Evolutionary conservation across 1,284 basidiomycete species (phyloP).

Genomic region (Stygiomarasmius scandens): DNA sequence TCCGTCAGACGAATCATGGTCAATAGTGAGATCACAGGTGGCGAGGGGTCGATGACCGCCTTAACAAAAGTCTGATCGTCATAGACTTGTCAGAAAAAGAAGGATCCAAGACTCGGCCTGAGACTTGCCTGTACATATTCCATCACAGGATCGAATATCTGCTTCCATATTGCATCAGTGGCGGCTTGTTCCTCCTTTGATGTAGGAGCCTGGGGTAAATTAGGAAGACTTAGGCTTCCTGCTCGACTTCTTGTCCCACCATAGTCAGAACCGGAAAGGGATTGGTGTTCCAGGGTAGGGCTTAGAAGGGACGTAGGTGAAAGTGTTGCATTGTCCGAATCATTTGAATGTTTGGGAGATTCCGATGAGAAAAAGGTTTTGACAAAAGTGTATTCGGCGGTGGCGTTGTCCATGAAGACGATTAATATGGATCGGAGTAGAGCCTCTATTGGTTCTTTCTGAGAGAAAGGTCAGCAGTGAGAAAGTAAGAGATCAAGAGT

Average conservation of each 20-base stretch:
- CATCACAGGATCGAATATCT: conserved; percentile 86
- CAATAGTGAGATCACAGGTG: conserved; percentile 74
- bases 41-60: conserved; percentile 67
- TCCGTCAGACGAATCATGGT: conserved; percentile 91
- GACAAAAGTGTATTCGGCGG: conserved; percentile 88
- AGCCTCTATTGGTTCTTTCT: conserved; percentile 86
- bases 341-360: conserved; percentile 34
- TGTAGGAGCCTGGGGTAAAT: conserved; percentile 33
- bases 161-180: conserved; percentile 79
- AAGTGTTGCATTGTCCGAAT: conserved; percentile 37
- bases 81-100: conserved; percentile 4
- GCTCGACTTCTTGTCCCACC: conserved; percentile 28
- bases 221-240: conserved; percentile 27
- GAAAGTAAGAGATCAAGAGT: background rate
- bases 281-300: conserved; percentile 39
- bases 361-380: conserved; percentile 75
- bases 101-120: background rate
- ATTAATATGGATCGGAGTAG: conserved; percentile 83
- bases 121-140: conserved; percentile 74
- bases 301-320: conserved; percentile 39
- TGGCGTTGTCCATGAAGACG: conserved; percentile 92
- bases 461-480: conserved; percentile 3
- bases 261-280: conserved; percentile 47
- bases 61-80: conserved; percentile 64
- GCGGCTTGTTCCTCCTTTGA: conserved; percentile 63